Base-by-base conservation (phyloP, 2,329 filamentous ascomycete species). In the Fusarium sp. region DNA sequence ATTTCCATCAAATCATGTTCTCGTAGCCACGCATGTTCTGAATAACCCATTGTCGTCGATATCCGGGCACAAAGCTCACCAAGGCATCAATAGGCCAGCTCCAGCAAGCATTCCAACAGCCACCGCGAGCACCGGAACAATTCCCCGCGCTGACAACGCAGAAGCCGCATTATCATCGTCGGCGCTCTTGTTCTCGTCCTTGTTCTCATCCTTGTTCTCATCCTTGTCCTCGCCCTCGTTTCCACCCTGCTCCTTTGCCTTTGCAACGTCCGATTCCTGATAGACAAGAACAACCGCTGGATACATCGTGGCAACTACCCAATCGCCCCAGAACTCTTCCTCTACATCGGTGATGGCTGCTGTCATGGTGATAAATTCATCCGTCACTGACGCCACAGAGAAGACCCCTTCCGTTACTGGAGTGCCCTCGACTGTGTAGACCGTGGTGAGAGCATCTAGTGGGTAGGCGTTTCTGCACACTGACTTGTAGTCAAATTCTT, bases 221-320 rank as follows among this genome's bases (percentile, higher is more conserved):
- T 6, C 12, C n/a, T 43, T 32, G 12, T 30, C 40, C 11, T 54
- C 30, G 32, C 7, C 14, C 8, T 62, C 47, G 10, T 6, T 38
- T 27, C 14, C 43, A 20, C 64, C 54, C 3, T 27, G 56, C 17
- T 47, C 58, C 6, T 52, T 57, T 6, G 62, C 33, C 15, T 60
- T 38, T 4, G 69, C 64, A 10, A 64, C 20, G 50, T 79, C 76
- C 1, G 59, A 50, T n/a, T 65, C 57, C 35, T 75, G 52, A 40
- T 69, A 68, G 5, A 78, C 47, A 8, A 79, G 58, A 2, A 68
- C 60, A 25, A 76, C 63, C 7, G 62, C 75, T 6, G 73, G 72
- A 9, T 73, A 14, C 12, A 30, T 37, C 5, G 64, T 65, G 2
- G 40, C 37, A 3, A 57, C 15, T 2, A 11, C 64, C 11, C 56